Evolutionary conservation across 2,329 filamentous ascomycete genomes (phyloP).

Genomic region (Colletotrichum agaves): DNA sequence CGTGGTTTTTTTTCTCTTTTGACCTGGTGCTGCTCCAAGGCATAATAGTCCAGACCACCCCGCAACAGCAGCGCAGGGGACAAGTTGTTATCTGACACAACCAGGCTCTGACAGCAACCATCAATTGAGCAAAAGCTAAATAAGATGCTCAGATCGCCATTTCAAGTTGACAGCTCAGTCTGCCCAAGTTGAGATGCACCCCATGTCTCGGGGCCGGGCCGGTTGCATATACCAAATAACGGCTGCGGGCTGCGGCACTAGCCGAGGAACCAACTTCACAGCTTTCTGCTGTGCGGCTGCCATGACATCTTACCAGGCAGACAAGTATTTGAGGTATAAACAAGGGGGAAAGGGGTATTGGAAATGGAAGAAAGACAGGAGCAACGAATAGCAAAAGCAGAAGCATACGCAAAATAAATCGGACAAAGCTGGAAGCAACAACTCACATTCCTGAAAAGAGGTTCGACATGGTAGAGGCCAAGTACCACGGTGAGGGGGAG

Average conservation of each 20-base stretch:
- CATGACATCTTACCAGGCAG: background rate
- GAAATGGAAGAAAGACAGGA: background rate
- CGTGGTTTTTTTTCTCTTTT: background rate
- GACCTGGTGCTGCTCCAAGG: background rate
- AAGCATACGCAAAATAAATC: constrained; percentile 17
- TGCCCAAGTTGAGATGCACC: constrained; percentile 27
- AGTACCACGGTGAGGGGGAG: constrained; percentile 37
- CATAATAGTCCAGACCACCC: background rate
- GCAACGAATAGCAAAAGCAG: constrained; percentile 16
- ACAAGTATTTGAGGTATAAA: constrained; percentile 1
- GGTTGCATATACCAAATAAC: constrained; percentile 31
- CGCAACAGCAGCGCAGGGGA: background rate
- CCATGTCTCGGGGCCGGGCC: constrained; percentile 29
- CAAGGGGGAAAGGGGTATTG: background rate
- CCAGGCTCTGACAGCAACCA: background rate
- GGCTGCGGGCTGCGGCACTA: constrained; percentile 33
- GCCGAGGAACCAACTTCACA: constrained; percentile 32
- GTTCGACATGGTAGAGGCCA: constrained; percentile 62
- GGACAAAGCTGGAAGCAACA: constrained; percentile 42
- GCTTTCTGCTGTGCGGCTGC: constrained; percentile 33
- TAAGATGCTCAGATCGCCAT: background rate
- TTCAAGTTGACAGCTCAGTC: background rate
- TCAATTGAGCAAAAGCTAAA: background rate
- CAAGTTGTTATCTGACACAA: background rate
- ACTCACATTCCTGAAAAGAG: constrained; percentile 72